phyloP scores from a whole-genome alignment of 2,329 filamentous ascomycete genomes.

The Aspergillus ochraceus region DNA sequence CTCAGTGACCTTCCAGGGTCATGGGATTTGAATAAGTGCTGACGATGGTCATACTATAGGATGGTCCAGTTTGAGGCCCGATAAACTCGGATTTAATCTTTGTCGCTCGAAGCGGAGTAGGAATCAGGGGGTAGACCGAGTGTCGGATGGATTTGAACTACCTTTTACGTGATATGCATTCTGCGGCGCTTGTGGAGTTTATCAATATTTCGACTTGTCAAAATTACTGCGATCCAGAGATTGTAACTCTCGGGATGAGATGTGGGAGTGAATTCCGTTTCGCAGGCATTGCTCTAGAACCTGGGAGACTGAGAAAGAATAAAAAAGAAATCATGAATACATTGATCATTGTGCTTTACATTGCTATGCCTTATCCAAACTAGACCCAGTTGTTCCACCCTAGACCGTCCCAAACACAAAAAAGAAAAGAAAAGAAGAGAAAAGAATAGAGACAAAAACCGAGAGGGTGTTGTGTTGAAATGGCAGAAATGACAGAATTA shows the following conservation, averaged over 20 bases:
- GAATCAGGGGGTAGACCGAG: neutral
- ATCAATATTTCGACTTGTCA: neutral
- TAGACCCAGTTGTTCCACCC: neutral
- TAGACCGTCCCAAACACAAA: too few relatives aligned
- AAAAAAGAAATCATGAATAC: neutral
- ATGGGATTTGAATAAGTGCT: neutral
- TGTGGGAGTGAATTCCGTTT: neutral
- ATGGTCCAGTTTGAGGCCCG: conserved; percentile 99
- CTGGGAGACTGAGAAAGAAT: neutral
- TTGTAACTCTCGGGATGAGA: neutral
- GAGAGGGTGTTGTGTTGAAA: neutral
- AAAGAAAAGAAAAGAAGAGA: neutral
- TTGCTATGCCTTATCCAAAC: neutral
- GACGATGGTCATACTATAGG: conserved; percentile 48
- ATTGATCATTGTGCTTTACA: neutral
- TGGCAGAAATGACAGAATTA: conserved; percentile 1
- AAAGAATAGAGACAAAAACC: neutral
- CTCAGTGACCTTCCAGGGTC: neutral
- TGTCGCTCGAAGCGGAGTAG: neutral
- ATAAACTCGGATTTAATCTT: conserved; percentile 45
- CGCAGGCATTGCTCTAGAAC: neutral
- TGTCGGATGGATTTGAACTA: neutral
- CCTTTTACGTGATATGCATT: conserved; percentile 30
- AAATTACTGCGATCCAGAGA: neutral
- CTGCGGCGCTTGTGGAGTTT: conserved; percentile 33